phyloP scores from a whole-genome alignment of 345 rosid species.

The Citrus sinensis region DVS_A1.0 CM039161.1:471001-471500 shows the following conservation, averaged over 20 bases:
- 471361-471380: constrained; percentile 36
- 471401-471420: constrained; percentile 70
- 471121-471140: not conserved
- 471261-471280: not conserved
- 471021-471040: not conserved
- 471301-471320: constrained; percentile 1
- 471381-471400: constrained; percentile 72
- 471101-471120: too few relatives aligned
- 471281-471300: not conserved
- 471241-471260: not conserved
- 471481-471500: not conserved
- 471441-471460: constrained; percentile 81
- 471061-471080: not conserved
- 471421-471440: constrained; percentile 63
- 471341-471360: not conserved
- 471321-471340: not conserved
- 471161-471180: not conserved
- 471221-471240: not conserved
- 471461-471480: constrained; percentile 50
- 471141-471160: not conserved
- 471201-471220: too few relatives aligned
- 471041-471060: not conserved
- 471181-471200: not conserved
- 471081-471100: too few relatives aligned
- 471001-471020: not conserved